Conservation (phyloP, 2,329 filamentous ascomycete species). For the Aureobasidium sp. region DNA sequence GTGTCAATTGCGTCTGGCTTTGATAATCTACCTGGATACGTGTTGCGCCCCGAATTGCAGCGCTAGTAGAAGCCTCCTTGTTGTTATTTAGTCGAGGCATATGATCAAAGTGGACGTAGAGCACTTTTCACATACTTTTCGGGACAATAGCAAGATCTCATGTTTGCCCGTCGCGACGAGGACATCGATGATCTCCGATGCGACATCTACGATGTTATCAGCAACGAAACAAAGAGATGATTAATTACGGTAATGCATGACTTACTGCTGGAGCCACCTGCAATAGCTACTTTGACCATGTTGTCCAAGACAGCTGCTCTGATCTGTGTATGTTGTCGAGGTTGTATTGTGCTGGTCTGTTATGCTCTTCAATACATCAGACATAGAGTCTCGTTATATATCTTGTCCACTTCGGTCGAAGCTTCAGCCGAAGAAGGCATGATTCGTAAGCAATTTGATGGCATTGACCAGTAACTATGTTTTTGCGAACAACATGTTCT, state of each 20-base stretch:
- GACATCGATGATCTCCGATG: neutral
- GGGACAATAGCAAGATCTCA: neutral
- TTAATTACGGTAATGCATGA: neutral
- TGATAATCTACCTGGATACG: neutral
- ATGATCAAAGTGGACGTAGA: neutral
- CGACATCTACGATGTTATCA: neutral
- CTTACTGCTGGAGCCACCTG: neutral
- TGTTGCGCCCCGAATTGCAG: neutral
- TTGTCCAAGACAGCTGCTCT: neutral
- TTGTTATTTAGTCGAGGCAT: too few relatives aligned
- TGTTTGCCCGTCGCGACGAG: neutral
- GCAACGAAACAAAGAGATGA: neutral
- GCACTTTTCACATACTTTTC: neutral
- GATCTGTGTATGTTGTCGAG: neutral
- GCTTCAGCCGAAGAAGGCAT: neutral
- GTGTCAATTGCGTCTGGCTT: neutral
- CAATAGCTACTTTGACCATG: neutral
- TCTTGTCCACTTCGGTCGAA: neutral
- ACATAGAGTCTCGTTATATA: neutral
- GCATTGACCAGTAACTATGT: neutral
- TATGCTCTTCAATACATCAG: neutral
- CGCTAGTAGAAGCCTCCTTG: neutral
- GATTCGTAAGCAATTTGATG: neutral
- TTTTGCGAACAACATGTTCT: neutral
- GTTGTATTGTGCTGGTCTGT: neutral